Evolutionary conservation across 352 stramenopile species (phyloP).

Genomic region (Pythium plurisporium): DNA sequence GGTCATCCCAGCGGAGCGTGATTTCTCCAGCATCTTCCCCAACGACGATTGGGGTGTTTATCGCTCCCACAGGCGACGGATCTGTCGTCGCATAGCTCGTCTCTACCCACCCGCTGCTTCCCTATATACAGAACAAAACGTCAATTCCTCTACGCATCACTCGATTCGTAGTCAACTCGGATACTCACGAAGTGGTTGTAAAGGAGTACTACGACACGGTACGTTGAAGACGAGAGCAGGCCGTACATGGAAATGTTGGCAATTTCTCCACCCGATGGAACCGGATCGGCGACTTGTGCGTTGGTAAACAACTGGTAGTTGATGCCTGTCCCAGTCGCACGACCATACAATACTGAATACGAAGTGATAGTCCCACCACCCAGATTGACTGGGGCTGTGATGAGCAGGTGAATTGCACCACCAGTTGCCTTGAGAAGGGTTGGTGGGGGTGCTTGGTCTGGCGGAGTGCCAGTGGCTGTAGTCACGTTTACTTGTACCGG

Average conservation of each 20-base stretch:
- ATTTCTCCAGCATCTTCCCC: constrained; percentile 46
- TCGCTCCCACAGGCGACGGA: constrained; percentile 24
- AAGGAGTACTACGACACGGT: constrained; percentile 3
- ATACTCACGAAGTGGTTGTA: constrained; percentile 12
- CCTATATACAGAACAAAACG: constrained; percentile 25
- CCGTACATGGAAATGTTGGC: constrained; percentile 4
- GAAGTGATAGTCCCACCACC: constrained; percentile 26
- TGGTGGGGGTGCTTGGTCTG: constrained; percentile 23
- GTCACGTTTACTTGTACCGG: background rate
- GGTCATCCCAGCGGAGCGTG: constrained; percentile 33
- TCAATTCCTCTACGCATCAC: background rate
- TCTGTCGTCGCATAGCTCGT: constrained; percentile 27
- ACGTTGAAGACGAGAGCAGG: constrained; percentile 16
- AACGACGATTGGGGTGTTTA: constrained; percentile 24
- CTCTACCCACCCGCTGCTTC: constrained; percentile 27
- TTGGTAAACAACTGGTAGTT: constrained; percentile 1
- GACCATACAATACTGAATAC: constrained; percentile 32
- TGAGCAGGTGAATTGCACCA: constrained; percentile 32
- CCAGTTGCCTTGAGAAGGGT: constrained; percentile 36
- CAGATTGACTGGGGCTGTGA: constrained; percentile 35
- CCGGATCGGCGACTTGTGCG: background rate
- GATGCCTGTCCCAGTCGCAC: constrained; percentile 11
- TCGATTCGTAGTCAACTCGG: background rate
- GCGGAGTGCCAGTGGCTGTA: constrained; percentile 16
- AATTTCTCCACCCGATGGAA: constrained; percentile 1